These are phyloP conservation scores for Solanum rostratum DNA, from an alignment of 257 asterid genomes.

Conservation along the genomic window DNA sequence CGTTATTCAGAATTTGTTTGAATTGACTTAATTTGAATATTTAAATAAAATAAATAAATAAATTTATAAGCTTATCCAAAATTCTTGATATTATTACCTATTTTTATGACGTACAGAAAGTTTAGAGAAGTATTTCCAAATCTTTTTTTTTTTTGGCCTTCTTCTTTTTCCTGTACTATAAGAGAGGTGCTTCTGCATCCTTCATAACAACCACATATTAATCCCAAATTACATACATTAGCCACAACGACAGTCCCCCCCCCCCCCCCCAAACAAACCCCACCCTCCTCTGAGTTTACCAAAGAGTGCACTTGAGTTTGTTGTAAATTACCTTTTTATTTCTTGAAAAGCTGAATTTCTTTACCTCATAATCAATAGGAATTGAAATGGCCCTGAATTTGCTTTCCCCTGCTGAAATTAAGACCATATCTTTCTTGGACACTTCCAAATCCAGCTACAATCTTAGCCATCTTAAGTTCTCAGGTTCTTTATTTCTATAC, in stretches of 20 bases:
- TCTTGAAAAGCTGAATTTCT: not conserved
- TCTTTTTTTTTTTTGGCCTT: not conserved
- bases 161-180: not conserved
- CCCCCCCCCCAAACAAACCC: no score
- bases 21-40: no score
- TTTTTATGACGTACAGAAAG: not conserved
- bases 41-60: no score
- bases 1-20: not conserved
- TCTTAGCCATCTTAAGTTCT: conserved; percentile 45
- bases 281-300: not conserved
- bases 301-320: not conserved
- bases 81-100: not conserved
- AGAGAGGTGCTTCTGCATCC: not conserved
- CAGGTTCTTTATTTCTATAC: conserved; percentile 12
- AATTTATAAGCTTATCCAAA: no score
- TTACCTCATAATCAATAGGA: not conserved
- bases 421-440: conserved; percentile 73
- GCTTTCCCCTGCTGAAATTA: conserved; percentile 57
- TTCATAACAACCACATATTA: not conserved
- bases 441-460: conserved; percentile 49
- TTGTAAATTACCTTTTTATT: not conserved
- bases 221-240: not conserved
- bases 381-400: conserved; percentile 54
- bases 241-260: not conserved
- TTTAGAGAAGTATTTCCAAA: not conserved